Base-by-base conservation (phyloP, 352 stramenopile species). In the Peronospora farinosa region DNA sequence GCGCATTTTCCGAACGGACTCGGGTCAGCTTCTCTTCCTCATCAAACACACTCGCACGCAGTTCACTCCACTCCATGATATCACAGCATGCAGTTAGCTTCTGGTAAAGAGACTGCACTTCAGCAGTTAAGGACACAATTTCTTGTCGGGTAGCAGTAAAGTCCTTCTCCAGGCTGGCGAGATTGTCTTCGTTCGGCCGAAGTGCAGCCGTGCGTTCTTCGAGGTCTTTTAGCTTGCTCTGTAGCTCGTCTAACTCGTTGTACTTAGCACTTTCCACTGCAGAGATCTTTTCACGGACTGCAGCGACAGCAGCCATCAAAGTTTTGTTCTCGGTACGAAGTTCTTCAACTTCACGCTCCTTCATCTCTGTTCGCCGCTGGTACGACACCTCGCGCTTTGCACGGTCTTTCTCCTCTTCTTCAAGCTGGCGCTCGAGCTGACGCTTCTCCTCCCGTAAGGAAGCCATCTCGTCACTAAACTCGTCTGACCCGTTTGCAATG, bases 31-130 rank as follows among this genome's bases (percentile, higher is more conserved):
- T 79, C 10, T 64, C 60, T 17, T 88, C 74, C 35, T 72, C 52
- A 8, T 61, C 63, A 21, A 70, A 65, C 2, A 88, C 43, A 27
- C 66, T 67, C 1, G 64, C 58, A 31, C 57, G 65, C 13, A 88
- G 53, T 31, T 86, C 71, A 35, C 63, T 75, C 63, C 73, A 79
- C 33, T 86, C 74, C n/a, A 74, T 47, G 11, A 88, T 63, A 3
- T 69, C 67, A 42, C 72, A 85, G 33, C 74, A 80, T 19, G 60
- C 66, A 2, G 64, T 74, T 12, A 88, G 49, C 37, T 80, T 80
- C 40, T 78, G 44, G 39, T 80, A 79, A 7, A 84, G 23, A 17
- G 57, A 67, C 9, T 78, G 73, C 23, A 84, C 66, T 25, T 70
- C 58, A 16, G 76, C 64, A 11, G 67, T 68, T 7, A 78, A 47